phyloP scores from a whole-genome alignment of 306 rosid genomes.

The Prunus dulcis region DNA sequence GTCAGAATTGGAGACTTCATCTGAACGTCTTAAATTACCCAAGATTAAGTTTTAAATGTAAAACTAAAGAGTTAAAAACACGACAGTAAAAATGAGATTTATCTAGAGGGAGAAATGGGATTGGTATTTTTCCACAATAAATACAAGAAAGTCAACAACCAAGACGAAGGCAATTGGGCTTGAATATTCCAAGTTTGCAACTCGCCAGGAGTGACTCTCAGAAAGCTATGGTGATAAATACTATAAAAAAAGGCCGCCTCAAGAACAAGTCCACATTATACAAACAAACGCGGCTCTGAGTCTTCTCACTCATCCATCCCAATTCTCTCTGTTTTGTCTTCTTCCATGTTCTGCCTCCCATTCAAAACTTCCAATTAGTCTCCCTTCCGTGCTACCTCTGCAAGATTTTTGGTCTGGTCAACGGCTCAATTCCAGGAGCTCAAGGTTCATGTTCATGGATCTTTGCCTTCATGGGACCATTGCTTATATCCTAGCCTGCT shows the following conservation, averaged over 20 bases:
- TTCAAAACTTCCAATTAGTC: neutral
- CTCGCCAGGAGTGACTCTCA: neutral
- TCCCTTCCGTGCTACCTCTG: neutral
- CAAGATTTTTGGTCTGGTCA: neutral
- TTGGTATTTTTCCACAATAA: neutral
- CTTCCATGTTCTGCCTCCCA: neutral
- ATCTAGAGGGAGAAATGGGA: neutral
- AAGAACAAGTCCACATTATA: neutral
- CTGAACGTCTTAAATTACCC: no score
- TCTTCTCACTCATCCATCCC: neutral
- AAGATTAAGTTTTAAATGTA: no score
- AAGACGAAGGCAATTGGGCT: neutral
- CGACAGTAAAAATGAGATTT: no score
- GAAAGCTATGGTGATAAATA: neutral
- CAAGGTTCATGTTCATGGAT: neutral
- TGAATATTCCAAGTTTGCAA: slow-evolving; percentile 10
- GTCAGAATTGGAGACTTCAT: neutral
- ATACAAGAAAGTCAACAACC: neutral
- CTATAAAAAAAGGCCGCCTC: neutral
- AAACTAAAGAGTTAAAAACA: neutral
- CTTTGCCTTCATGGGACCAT: neutral
- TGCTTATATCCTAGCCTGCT: neutral
- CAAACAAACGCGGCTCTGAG: slow-evolving; percentile 8
- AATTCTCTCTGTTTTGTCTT: neutral
- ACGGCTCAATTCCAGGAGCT: neutral